These are phyloP conservation scores for Solanum paucissectum DNA, from an alignment of 257 asterid species.

Conservation along the genomic window DNA sequence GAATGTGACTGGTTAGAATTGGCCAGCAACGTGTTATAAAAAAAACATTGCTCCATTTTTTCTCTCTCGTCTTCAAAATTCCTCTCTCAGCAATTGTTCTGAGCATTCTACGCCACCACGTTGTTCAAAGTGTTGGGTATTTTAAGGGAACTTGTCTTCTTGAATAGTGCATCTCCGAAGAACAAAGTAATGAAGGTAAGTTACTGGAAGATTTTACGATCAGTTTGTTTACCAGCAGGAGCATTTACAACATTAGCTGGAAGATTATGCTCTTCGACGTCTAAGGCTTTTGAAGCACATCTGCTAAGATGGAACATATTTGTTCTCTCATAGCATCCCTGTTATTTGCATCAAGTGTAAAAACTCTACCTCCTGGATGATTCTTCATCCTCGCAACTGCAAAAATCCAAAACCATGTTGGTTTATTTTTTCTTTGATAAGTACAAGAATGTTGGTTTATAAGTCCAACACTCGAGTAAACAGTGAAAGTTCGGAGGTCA, in stretches of 20 bases:
- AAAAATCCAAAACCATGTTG: neutral
- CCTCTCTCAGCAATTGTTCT: neutral
- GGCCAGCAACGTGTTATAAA: neutral
- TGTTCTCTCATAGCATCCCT: conserved; percentile 71
- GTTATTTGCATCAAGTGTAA: conserved; percentile 33
- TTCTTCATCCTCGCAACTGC: conserved; percentile 78
- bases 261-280: neutral
- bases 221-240: neutral
- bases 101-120: neutral
- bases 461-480: neutral
- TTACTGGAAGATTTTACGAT: neutral
- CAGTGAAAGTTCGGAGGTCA: neutral
- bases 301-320: conserved; percentile 37
- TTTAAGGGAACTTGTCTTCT: neutral
- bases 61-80: neutral
- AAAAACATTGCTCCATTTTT: neutral
- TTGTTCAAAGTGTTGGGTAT: neutral
- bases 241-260: neutral
- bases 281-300: conserved; percentile 32
- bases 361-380: conserved; percentile 52
- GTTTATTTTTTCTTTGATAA: neutral
- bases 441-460: neutral
- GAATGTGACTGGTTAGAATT: neutral
- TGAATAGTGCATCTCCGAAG: neutral
- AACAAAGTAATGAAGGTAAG: neutral